phyloP scores from a whole-genome alignment of 2,329 filamentous ascomycete genomes.

The Acarospora socialis region DNA sequence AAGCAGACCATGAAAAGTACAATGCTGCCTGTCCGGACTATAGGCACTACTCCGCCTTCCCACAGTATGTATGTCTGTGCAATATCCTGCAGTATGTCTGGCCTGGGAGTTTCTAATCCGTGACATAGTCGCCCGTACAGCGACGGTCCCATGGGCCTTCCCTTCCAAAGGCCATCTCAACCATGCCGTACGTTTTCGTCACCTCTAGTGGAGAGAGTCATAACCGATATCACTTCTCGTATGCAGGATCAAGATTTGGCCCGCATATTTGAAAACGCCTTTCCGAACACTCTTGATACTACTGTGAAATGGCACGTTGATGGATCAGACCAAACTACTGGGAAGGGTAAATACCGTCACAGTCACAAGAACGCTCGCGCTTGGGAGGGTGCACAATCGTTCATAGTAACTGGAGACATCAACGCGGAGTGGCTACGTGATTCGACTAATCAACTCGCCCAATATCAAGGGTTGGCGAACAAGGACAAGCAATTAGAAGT shows the following conservation, averaged over 20 bases:
- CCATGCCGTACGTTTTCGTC: constrained; percentile 85
- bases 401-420: constrained; percentile 87
- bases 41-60: constrained; percentile 40
- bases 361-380: constrained; percentile 24
- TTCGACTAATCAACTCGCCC: constrained; percentile 82
- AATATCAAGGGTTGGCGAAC: constrained; percentile 74
- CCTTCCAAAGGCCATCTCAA: constrained; percentile 69
- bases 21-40: constrained; percentile 50
- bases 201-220: constrained; percentile 73
- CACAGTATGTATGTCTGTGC: constrained; percentile 39
- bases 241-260: constrained; percentile 81
- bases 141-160: constrained; percentile 61
- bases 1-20: constrained; percentile 11
- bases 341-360: constrained; percentile 34
- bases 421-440: constrained; percentile 87
- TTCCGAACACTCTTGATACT: constrained; percentile 81
- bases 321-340: constrained; percentile 35
- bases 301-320: constrained; percentile 78
- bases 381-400: constrained; percentile 83
- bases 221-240: constrained; percentile 61
- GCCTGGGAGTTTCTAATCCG: background rate
- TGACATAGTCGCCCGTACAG: constrained; percentile 56
- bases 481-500: constrained; percentile 65
- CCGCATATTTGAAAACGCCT: constrained; percentile 86
- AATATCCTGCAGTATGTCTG: constrained; percentile 17